Base-by-base conservation (phyloP, 164 flowering plant species). In the Aristolochia californica region DNA sequence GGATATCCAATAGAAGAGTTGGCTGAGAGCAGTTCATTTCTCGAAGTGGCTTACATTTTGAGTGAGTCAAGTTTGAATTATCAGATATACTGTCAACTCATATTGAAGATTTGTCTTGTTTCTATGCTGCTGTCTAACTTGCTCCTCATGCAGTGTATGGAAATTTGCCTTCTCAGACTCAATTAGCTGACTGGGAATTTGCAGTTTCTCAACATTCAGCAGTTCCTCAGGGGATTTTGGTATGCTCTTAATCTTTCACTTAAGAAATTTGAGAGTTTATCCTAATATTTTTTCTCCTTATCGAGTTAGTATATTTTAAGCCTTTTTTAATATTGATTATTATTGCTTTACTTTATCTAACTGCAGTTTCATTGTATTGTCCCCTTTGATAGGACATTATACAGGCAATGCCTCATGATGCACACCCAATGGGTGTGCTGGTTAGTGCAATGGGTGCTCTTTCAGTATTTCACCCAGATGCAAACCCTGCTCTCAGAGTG, bases 351-450 rank as follows among this genome's bases (percentile, higher is more conserved):
- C 47, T 63, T 8, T 52, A 5, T 57, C 48, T 58, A 34, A 34
- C n/a, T n/a, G n/a, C 7, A 34, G 10, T 34, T 9, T 34, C 40
- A 34, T 34, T 12, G 10, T 34, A 34, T 0, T 34, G 1, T 34
- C 1, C 40, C 22, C 27, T 67, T 70, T 67, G 77, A 66, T 63
- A 93, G 98, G 96, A 93, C 64, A 85, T 85, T 56, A 89, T 93
- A 66, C 97, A 89, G 57, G 77, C 83, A 67, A 93, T 93, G 97
- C 98, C 95, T 68, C 98, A 93, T 72, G 95, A 93, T 78, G 95
- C 98, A 20, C 98, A 93, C 60, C 97, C 97, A 44, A 93, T 93
- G 98, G 97, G 98, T 54, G 89, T 89, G 52, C 85, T 93, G 64
- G 83, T 78, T 61, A 85, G 94, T 77, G 96, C 95, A 48, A 93